Percentiles rank a stretch among this genome's conserved stretches.
phyloP scores from a whole-genome alignment of 179 eudicot genomes.

The Beta macrorhiza region DNA sequence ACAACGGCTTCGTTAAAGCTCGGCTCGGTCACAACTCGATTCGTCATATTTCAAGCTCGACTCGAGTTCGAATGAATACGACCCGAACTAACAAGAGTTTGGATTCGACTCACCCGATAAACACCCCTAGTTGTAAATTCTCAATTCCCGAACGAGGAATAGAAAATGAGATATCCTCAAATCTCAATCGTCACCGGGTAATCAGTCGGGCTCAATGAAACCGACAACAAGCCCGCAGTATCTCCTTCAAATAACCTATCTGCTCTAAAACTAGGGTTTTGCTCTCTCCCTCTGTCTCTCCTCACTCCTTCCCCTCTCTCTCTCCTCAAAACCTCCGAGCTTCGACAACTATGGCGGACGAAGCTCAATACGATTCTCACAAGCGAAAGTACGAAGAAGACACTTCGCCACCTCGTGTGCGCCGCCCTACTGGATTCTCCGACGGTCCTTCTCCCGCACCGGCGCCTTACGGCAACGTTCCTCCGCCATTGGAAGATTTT shows the following conservation, averaged over 20 bases:
- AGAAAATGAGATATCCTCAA: no score
- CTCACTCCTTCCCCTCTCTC: conserved; percentile 2
- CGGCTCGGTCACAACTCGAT: no score
- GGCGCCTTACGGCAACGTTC: conserved; percentile 47
- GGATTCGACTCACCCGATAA: no score
- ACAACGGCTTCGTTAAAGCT: no score
- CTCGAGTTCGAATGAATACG: no score
- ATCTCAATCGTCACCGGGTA: no score
- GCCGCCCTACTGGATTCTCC: conserved; percentile 64
- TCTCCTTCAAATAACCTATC: not conserved
- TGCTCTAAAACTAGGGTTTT: conserved; percentile 28
- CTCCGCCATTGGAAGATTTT: conserved; percentile 50
- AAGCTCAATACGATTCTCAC: conserved; percentile 50
- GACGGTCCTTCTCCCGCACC: conserved; percentile 46
- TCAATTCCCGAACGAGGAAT: no score
- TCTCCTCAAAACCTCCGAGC: conserved; percentile 10
- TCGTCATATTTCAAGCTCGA: no score
- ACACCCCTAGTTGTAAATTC: no score
- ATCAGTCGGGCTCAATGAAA: not conserved
- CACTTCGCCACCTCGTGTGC: conserved; percentile 37
- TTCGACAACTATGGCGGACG: conserved; percentile 59
- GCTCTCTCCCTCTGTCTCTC: not conserved
- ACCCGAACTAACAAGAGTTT: no score
- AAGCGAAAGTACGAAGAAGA: conserved; percentile 83
- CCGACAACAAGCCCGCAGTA: not conserved